Evolutionary conservation across 1,284 basidiomycete species (phyloP).

Genomic region (Papiliotrema laurentii): DNA sequence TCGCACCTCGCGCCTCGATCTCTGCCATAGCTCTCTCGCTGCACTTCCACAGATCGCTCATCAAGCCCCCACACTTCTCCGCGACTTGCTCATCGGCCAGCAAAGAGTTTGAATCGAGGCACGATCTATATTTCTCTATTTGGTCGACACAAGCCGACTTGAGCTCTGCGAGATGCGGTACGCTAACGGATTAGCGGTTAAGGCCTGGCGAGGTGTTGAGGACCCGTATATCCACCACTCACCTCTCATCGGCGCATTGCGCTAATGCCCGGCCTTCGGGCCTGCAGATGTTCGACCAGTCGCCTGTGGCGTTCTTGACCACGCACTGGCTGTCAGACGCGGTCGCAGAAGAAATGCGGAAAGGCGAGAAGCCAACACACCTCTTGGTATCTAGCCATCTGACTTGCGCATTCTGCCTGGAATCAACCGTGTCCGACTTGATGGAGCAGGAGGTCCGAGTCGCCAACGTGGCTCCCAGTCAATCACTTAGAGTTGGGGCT

Average conservation of each 20-base stretch:
- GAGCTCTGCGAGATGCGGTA: slow-evolving; percentile 41
- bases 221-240: slow-evolving; percentile 5
- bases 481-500: too few relatives aligned
- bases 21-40: slow-evolving; percentile 30
- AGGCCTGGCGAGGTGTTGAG: too few relatives aligned
- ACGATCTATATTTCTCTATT: slow-evolving; percentile 36
- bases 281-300: slow-evolving; percentile 41
- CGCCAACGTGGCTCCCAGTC: too few relatives aligned
- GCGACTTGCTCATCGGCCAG: slow-evolving; percentile 29
- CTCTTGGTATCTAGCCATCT: slow-evolving; percentile 45
- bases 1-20: slow-evolving; percentile 11
- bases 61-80: slow-evolving; percentile 25
- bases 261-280: slow-evolving; percentile 35
- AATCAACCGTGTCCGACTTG: background rate
- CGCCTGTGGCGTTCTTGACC: slow-evolving; percentile 33
- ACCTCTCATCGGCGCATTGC: slow-evolving; percentile 42
- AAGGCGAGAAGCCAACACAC: slow-evolving; percentile 16
- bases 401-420: slow-evolving; percentile 38
- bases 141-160: slow-evolving; percentile 33
- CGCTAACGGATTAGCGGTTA: too few relatives aligned
- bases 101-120: slow-evolving; percentile 31
- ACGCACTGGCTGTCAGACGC: slow-evolving; percentile 29
- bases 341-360: background rate
- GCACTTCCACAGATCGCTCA: slow-evolving; percentile 44
- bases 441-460: background rate